These are phyloP conservation scores for Singerocomus inundabilis DNA, from an alignment of 1,284 basidiomycete genomes.

Conservation along the genomic window DNA sequence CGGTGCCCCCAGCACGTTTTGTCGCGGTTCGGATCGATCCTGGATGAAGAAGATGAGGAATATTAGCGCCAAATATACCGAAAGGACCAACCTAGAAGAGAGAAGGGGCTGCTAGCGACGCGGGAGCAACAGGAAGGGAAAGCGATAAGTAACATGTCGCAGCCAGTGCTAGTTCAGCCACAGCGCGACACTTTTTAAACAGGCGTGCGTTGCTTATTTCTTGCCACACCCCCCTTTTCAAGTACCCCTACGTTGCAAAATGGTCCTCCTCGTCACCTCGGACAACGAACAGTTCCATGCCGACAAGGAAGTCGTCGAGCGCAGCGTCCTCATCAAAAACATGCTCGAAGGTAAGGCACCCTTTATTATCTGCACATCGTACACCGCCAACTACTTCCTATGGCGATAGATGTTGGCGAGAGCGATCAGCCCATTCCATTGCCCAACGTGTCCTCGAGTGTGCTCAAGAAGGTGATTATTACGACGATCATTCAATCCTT, in stretches of 20 bases:
- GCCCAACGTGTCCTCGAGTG: conserved; percentile 94
- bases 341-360: conserved; percentile 89
- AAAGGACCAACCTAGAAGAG: conserved; percentile 42
- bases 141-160: conserved; percentile 28
- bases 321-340: conserved; percentile 96
- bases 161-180: conserved; percentile 9
- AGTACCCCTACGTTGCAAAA: conserved; percentile 35
- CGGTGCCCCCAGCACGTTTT: conserved; percentile 90
- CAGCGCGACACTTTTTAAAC: conserved; percentile 9
- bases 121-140: conserved; percentile 43
- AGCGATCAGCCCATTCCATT: conserved; percentile 92
- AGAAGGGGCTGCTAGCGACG: conserved; percentile 45
- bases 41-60: conserved; percentile 18
- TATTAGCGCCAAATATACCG: not conserved
- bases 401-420: conserved; percentile 81
- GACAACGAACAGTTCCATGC: conserved; percentile 96
- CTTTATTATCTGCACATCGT: conserved; percentile 8
- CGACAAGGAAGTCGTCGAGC: conserved; percentile 93
- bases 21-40: conserved; percentile 87
- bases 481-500: conserved; percentile 8
- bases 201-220: not conserved
- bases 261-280: conserved; percentile 85
- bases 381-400: conserved; percentile 12
- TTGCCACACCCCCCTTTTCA: conserved; percentile 5
- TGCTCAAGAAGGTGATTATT: conserved; percentile 85